Percentiles rank a stretch among this genome's conserved stretches.
Conservation (phyloP, 2,329 filamentous ascomycete species). For the Pseudocercospora pini-densiflorae region DNA sequence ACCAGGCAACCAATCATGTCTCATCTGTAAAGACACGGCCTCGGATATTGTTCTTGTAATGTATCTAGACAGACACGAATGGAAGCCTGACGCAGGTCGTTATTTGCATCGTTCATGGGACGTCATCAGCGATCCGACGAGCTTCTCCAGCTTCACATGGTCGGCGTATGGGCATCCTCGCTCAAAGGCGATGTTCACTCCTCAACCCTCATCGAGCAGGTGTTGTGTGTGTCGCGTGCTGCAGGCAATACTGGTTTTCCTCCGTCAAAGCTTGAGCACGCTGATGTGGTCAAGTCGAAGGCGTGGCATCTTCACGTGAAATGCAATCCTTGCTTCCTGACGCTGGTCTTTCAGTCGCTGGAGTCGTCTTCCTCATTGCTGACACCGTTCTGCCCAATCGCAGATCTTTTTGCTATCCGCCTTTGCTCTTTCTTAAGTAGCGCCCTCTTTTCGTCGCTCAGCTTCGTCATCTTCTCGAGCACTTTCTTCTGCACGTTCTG, state of each 20-base stretch:
- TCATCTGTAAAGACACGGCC: not conserved
- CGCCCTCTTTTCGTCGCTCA: constrained; percentile 48
- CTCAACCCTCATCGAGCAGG: not conserved
- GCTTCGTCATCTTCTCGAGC: constrained; percentile 49
- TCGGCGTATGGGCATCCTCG: not conserved
- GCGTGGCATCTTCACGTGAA: not conserved
- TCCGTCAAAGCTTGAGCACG: not conserved
- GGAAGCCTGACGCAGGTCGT: constrained; percentile 5
- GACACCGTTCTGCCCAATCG: constrained; percentile 16
- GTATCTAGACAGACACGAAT: constrained; percentile 1
- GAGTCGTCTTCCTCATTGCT: constrained; percentile 17
- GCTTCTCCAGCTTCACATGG: not conserved
- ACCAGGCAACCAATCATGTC: not conserved
- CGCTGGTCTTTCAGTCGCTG: constrained; percentile 17
- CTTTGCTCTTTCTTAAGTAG: constrained; percentile 40
- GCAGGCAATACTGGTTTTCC: not conserved
- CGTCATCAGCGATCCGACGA: not conserved
- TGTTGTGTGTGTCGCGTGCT: not conserved
- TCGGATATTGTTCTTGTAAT: not conserved
- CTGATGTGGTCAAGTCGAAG: not conserved
- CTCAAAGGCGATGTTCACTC: not conserved
- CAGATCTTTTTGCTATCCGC: constrained; percentile 7
- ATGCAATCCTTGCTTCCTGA: not conserved
- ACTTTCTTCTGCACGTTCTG: constrained; percentile 52
- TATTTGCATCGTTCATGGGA: not conserved